Percentiles rank a stretch among this genome's conserved stretches.
Conservation (phyloP, 164 flowering plant species). For the Macadamia tetraphylla region DNA sequence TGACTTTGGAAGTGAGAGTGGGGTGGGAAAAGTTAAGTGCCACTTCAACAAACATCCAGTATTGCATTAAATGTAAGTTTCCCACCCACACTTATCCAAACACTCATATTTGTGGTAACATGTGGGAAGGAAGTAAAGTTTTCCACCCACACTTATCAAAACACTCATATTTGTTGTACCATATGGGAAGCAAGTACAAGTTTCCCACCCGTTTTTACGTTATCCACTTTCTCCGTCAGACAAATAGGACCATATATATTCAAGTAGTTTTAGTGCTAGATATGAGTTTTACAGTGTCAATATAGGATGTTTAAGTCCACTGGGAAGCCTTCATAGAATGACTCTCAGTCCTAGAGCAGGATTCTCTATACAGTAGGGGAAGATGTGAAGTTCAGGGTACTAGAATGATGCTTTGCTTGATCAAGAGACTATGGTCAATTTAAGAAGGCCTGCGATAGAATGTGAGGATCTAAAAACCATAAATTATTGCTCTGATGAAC, state of each 20-base stretch:
- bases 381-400: constrained; percentile 35
- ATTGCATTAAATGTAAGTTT: too few relatives aligned
- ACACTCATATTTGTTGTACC: too few relatives aligned
- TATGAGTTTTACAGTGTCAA: constrained; percentile 47
- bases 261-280: constrained; percentile 59
- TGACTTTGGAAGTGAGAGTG: too few relatives aligned
- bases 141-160: too few relatives aligned
- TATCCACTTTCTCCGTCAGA: too few relatives aligned
- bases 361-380: constrained; percentile 43
- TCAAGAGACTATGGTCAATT: constrained; percentile 44
- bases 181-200: too few relatives aligned
- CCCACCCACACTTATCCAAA: too few relatives aligned
- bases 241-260: constrained; percentile 72
- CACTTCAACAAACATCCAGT: too few relatives aligned
- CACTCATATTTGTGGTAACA: too few relatives aligned
- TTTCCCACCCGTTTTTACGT: too few relatives aligned
- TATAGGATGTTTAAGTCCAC: constrained; percentile 56
- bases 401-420: constrained; percentile 29
- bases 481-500: constrained; percentile 39
- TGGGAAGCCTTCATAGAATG: constrained; percentile 64
- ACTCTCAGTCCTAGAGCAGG: constrained; percentile 47
- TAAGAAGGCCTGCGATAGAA: constrained; percentile 38
- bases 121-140: too few relatives aligned
- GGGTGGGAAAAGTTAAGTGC: too few relatives aligned
- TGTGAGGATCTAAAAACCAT: constrained; percentile 34